A percentile compares a stretch with the other conserved stretches of the same genome.
Evolutionary conservation across 2,329 filamentous ascomycete genomes (phyloP).

Genomic region (Stemphylium beticola): DNA sequence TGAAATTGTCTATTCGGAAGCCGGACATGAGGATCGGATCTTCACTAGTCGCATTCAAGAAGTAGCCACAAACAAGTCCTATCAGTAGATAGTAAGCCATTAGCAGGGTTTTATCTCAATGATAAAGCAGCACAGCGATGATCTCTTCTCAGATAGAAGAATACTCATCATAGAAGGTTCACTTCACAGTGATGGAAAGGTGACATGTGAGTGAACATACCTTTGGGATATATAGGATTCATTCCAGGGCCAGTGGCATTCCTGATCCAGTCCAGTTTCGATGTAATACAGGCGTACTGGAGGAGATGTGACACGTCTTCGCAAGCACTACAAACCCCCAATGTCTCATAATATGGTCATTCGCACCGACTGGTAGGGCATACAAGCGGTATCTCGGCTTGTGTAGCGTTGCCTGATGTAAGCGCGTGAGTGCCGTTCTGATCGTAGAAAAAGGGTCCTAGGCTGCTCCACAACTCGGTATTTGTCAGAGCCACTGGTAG

Average conservation of each 20-base stretch:
- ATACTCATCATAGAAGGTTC: neutral
- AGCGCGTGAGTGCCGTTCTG: conserved; percentile 24
- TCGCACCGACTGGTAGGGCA: conserved; percentile 35
- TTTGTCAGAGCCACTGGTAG: neutral
- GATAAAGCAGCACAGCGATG: neutral
- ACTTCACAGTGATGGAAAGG: neutral
- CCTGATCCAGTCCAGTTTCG: conserved; percentile 24
- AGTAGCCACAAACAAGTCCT: conserved; percentile 32
- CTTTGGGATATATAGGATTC: conserved; percentile 8
- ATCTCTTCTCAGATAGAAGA: neutral
- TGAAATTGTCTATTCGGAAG: conserved; percentile 6
- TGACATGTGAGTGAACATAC: neutral
- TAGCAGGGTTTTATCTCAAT: neutral
- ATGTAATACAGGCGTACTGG: conserved; percentile 21
- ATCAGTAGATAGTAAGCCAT: neutral
- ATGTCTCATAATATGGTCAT: conserved; percentile 27
- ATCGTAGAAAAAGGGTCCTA: conserved; percentile 23
- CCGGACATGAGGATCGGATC: conserved; percentile 26
- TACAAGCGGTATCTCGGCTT: conserved; percentile 31
- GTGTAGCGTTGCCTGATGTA: conserved; percentile 18
- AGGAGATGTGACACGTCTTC: conserved; percentile 22
- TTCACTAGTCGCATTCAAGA: conserved; percentile 27
- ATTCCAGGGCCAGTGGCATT: conserved; percentile 5
- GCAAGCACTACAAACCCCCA: conserved; percentile 34
- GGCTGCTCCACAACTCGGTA: neutral